A percentile compares a stretch with the other conserved stretches of the same genome.
Conservation (phyloP, 495 filamentous ascomycete genomes). For the Tuber calosporum region DNA sequence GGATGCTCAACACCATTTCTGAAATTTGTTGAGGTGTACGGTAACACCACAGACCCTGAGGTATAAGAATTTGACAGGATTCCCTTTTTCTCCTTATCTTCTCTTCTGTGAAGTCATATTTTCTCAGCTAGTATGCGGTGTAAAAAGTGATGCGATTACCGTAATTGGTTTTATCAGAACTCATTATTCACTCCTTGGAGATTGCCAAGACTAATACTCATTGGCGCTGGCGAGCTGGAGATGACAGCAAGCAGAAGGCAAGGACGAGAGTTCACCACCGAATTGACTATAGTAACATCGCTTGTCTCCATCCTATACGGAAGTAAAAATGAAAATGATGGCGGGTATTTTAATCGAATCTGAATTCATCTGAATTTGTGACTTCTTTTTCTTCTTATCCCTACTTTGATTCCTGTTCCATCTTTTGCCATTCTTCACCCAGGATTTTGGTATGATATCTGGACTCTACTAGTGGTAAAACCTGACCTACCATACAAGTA, state of each 20-base stretch:
- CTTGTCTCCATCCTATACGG: neutral
- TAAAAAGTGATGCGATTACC: neutral
- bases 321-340: neutral
- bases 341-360: neutral
- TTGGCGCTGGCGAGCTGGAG: neutral
- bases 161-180: constrained; percentile 1
- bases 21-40: neutral
- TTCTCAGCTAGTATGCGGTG: neutral
- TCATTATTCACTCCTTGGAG: neutral
- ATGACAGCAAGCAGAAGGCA: neutral
- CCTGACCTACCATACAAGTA: neutral
- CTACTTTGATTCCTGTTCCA: neutral
- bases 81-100: neutral
- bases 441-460: neutral
- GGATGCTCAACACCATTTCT: neutral
- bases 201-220: neutral
- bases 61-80: neutral
- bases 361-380: neutral
- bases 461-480: neutral
- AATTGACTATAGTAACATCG: neutral
- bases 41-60: neutral
- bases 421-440: constrained; percentile 8
- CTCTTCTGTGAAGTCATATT: neutral
- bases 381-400: constrained; percentile 1
- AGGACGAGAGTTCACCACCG: neutral